Base-by-base conservation (phyloP, 164 flowering plant genomes). In the Magnolia changhungtana region DNA sequence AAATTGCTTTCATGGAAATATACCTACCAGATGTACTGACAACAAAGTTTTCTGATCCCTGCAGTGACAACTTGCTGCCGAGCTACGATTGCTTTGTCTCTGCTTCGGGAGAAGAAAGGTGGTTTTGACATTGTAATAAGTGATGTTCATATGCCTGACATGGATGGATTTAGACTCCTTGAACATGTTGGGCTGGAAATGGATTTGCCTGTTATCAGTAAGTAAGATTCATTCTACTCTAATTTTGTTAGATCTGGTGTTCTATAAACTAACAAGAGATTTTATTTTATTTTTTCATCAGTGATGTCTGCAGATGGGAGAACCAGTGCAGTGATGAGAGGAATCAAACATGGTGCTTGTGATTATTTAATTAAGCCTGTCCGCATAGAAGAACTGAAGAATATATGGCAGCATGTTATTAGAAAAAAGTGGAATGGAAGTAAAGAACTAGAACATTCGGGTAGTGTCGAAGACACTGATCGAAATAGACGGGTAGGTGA, bases 131-230 rank as follows among this genome's bases (percentile, higher is more conserved):
- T 93, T 64, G 91, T 93, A 18, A 87, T 93, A 50, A 91, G 98
- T 82, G 98, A 92, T 81, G 98, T 94, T 51, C 89, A 92, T 71
- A 94, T 94, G 98, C 98, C 98, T 50, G 98, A 92, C 84, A 92
- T 93, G 95, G 95, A 93, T 84, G 96, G 98, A 10, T 89, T 78
- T 78, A 92, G 89, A 67, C 94, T 93, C 66, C 97, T 94, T 76
- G 95, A 94, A 82, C 93, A 72, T 75, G 91, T 94, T 84, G 95
- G 97, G 71, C 80, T 92, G 66, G 98, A 93, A 81, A 93, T 90
- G 96, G 96, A 88, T 81, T 90, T 93, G 64, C 98, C 98, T 78
- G 97, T 94, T 69, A 92, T 94, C 79, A 94, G 98, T 94, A 72
- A 92, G 94, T 90, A 76, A 19, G 68, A 8, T 69, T 67, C 64